Base-by-base conservation (phyloP, 768 basidiomycete genomes). In the Boletus rufocinnamomeus region DNA sequence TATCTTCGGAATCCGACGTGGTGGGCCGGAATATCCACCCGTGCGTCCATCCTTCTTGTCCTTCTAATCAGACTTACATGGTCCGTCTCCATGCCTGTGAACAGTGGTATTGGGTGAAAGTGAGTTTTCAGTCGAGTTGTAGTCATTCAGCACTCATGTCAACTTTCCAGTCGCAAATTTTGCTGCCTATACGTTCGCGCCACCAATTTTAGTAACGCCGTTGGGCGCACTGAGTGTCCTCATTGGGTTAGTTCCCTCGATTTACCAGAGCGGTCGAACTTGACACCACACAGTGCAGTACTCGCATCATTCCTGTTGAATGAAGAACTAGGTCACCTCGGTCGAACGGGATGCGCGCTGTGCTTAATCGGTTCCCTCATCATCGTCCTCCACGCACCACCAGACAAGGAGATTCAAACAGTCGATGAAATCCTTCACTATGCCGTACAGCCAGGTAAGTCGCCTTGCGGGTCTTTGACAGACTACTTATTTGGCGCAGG, bases 151-250 rank as follows among this genome's bases (percentile, higher is more conserved):
- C n/a, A 21, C 46, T 56, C 56, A 54, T 44, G n/a, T 51, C 21
- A 10, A 25, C 38, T 10, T 35, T 27, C 46, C 61, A 90, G 87
- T 88, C 58, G 89, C 90, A 55, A 91, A 91, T 76, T 98, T 98
- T 75, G 94, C 95, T 8, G 96, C 96, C 9, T 98, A 98, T 71
- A 91, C 94, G 0, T 99, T 98, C 66, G 97, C 97, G 2, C 97
- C 96, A 60, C 93, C 97, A 65, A 95, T 98, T 69, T 80, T 99
- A 56, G 95, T 99, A n/a, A 98, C 96, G 1, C 97, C 97, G 1
- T 76, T 99, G n/a, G 97, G 97, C 54, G 95, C 96, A 23, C 80
- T 97, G 44, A 95, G 93, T 71, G 97, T 99, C 14, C 82, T 99
- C 62, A 91, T 99, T 59, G 97, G 96, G 95, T 96, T 66, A 59